Conservation (phyloP, 768 basidiomycete genomes). For the Chalciporus piperatus region DNA sequence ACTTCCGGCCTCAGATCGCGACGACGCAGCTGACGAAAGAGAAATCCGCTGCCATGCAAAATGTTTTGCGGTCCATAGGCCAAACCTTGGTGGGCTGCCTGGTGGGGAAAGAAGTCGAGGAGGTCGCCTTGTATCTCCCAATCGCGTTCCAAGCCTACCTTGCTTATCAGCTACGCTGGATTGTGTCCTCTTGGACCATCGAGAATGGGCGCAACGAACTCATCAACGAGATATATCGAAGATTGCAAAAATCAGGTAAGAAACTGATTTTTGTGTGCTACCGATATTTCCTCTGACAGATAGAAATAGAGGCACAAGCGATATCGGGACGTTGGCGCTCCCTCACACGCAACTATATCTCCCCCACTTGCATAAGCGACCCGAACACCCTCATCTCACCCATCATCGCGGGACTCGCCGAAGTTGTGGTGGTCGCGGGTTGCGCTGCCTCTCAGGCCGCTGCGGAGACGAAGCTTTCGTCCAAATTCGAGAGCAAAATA, state of each 20-base stretch:
- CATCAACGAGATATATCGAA: conserved; percentile 6
- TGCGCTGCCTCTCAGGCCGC: not conserved
- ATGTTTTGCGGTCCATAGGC: conserved; percentile 1
- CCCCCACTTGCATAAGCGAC: not conserved
- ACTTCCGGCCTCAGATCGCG: not conserved
- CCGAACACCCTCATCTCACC: not conserved
- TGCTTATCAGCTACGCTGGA: not conserved
- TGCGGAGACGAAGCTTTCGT: not conserved
- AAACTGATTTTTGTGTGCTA: not conserved
- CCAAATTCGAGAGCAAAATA: conserved; percentile 4
- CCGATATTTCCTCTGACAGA: not conserved
- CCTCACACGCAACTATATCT: conserved; percentile 9
- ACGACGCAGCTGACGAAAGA: not conserved
- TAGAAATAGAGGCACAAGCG: conserved; percentile 4
- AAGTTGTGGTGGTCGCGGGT: conserved; percentile 8
- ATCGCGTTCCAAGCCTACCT: conserved; percentile 12
- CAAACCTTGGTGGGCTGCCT: not conserved
- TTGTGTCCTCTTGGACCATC: conserved; percentile 14
- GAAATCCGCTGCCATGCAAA: not conserved
- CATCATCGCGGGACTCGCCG: not conserved
- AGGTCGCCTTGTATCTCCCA: conserved; percentile 1
- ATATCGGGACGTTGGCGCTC: conserved; percentile 13
- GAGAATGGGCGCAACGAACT: conserved; percentile 1
- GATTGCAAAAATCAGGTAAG: conserved; percentile 8
- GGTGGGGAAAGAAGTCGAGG: not conserved